Evolutionary conservation across 2,329 filamentous ascomycete genomes (phyloP).

Genomic region (Peltaster fructicola): DNA sequence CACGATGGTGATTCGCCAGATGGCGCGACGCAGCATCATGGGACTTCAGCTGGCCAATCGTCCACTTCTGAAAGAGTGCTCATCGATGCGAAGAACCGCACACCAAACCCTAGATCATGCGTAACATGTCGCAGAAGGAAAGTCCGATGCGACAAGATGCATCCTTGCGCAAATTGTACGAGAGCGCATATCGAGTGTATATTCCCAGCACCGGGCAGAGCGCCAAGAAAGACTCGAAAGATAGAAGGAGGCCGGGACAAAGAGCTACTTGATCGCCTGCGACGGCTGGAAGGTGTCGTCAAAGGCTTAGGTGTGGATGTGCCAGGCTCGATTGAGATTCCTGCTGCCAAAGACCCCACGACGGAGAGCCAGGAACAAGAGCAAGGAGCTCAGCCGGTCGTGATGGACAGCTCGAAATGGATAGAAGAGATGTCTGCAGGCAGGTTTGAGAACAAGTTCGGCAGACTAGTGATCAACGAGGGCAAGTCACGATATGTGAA

Average conservation of each 20-base stretch:
- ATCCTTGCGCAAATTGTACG: conserved; percentile 59
- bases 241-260: conserved; percentile 36
- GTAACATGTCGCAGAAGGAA: conserved; percentile 41
- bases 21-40: too few species aligned
- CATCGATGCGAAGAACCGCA: conserved; percentile 17
- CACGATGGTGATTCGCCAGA: too few species aligned
- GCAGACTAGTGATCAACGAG: conserved; percentile 53
- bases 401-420: conserved; percentile 11
- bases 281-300: conserved; percentile 60
- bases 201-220: conserved; percentile 56
- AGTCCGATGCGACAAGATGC: conserved; percentile 62
- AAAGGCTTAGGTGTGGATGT: conserved; percentile 35
- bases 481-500: conserved; percentile 56
- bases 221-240: conserved; percentile 50
- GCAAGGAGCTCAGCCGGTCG: conserved; percentile 1
- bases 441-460: conserved; percentile 34
- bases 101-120: conserved; percentile 26
- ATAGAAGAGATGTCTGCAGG: conserved; percentile 13
- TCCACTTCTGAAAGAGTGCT: too few species aligned
- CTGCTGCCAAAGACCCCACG: conserved; percentile 16
- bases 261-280: conserved; percentile 54
- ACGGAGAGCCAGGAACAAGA: conserved; percentile 1
- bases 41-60: too few species aligned
- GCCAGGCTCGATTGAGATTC: conserved; percentile 11
- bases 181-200: conserved; percentile 54